Evolutionary conservation across 1,284 basidiomycete genomes (phyloP).

Genomic region (Pholiota adiposa): DNA sequence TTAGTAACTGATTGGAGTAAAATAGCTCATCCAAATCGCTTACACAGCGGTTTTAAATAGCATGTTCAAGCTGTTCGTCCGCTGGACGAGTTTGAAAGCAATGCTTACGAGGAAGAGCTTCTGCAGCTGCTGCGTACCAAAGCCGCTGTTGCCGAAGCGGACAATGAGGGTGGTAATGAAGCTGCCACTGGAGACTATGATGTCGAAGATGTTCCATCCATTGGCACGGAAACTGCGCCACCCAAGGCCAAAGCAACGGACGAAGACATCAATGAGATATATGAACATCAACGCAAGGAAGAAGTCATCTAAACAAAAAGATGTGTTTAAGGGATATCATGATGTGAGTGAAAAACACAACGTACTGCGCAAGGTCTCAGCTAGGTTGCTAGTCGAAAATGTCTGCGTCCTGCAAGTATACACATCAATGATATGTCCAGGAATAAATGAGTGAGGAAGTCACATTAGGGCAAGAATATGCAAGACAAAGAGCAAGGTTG

Average conservation of each 20-base stretch:
- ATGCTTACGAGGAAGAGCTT: constrained; percentile 95
- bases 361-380: constrained; percentile 74
- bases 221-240: constrained; percentile 85
- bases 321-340: neutral
- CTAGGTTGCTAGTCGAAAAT: constrained; percentile 58
- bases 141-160: constrained; percentile 58
- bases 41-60: constrained; percentile 96
- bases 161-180: constrained; percentile 86
- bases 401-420: constrained; percentile 83
- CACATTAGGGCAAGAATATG: constrained; percentile 90
- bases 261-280: constrained; percentile 80
- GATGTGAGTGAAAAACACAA: neutral
- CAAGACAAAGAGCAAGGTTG: constrained; percentile 84
- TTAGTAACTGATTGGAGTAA: constrained; percentile 3
- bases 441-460: too few species aligned
- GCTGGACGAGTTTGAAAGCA: constrained; percentile 93
- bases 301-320: constrained; percentile 60
- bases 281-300: constrained; percentile 79
- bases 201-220: constrained; percentile 93
- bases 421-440: too few species aligned
- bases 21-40: constrained; percentile 30
- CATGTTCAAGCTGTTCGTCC: constrained; percentile 89
- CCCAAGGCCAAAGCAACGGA: constrained; percentile 86
- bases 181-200: constrained; percentile 83
- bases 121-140: constrained; percentile 75